These are phyloP conservation scores for Sherardia arvensis DNA, from an alignment of 257 asterid genomes.

Conservation along the genomic window DNA sequence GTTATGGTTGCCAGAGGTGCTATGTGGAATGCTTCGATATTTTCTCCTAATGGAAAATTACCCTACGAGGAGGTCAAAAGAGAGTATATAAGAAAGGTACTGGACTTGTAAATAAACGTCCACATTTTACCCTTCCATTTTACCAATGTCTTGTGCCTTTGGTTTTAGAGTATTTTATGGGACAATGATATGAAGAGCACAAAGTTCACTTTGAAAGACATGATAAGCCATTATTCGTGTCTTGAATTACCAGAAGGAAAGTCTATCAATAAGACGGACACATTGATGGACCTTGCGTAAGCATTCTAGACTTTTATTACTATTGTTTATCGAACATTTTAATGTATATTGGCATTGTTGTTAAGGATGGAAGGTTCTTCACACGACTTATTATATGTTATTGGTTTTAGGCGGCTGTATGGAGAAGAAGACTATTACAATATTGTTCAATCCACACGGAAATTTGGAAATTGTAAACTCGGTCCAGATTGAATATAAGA, in stretches of 20 bases:
- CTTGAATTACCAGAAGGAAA: conserved; percentile 79
- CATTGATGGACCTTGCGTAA: conserved; percentile 79
- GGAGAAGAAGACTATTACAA: conserved; percentile 62
- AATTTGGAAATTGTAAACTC: not conserved
- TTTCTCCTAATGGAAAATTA: conserved; percentile 61
- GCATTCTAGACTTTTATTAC: conserved; percentile 18
- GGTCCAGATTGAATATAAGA: not conserved
- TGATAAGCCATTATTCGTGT: conserved; percentile 63
- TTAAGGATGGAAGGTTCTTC: not conserved
- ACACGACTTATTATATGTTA: not conserved
- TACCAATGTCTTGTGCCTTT: conserved; percentile 14
- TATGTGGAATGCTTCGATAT: conserved; percentile 91
- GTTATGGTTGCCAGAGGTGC: conserved; percentile 99
- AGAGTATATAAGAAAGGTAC: conserved; percentile 81
- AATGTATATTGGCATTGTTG: too few relatives aligned
- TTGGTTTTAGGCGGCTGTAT: conserved; percentile 45
- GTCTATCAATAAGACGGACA: conserved; percentile 57
- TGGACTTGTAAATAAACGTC: not conserved
- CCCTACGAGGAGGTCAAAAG: conserved; percentile 74
- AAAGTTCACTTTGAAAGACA: conserved; percentile 82
- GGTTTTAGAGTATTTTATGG: conserved; percentile 80
- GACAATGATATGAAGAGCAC: conserved; percentile 84
- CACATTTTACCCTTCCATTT: not conserved
- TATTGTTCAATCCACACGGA: conserved; percentile 26
- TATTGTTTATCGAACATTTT: too few relatives aligned